phyloP scores from a whole-genome alignment of 768 basidiomycete species.

The Boletus reticuloceps region DNA sequence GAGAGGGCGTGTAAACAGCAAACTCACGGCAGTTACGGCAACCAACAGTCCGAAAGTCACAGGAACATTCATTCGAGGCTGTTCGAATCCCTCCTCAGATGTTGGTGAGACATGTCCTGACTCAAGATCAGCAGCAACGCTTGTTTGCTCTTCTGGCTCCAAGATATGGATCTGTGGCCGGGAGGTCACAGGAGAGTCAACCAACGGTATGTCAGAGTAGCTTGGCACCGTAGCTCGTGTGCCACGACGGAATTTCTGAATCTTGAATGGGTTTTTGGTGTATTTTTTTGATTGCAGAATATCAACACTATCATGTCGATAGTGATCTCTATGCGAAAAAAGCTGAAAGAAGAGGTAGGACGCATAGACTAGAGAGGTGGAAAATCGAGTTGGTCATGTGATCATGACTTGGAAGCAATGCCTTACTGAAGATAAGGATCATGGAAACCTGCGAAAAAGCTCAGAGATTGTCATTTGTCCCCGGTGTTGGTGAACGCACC shows the following conservation, averaged over 20 bases:
- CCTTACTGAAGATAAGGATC: constrained; percentile 71
- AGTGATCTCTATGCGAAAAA: constrained; percentile 73
- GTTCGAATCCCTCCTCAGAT: constrained; percentile 35
- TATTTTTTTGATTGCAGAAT: constrained; percentile 41
- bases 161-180: neutral
- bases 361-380: constrained; percentile 51
- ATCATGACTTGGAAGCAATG: neutral
- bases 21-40: constrained; percentile 59
- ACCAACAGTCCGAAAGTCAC: constrained; percentile 55
- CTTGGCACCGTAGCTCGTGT: constrained; percentile 1
- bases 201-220: constrained; percentile 2
- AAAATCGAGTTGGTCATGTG: neutral
- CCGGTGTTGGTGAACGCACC: constrained; percentile 38
- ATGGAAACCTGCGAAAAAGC: constrained; percentile 55
- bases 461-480: constrained; percentile 5
- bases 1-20: neutral
- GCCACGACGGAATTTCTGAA: constrained; percentile 16
- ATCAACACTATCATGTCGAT: constrained; percentile 44
- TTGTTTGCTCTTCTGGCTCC: neutral
- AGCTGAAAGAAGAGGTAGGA: constrained; percentile 80
- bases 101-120: neutral
- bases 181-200: constrained; percentile 8
- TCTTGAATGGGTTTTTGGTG: constrained; percentile 37
- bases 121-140: constrained; percentile 10
- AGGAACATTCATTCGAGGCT: constrained; percentile 51